Percentiles rank a stretch among this genome's conserved stretches.
These are phyloP conservation scores for Westerdykella sp. DNA, from an alignment of 2,329 filamentous ascomycete species.

Conservation along the genomic window DNA sequence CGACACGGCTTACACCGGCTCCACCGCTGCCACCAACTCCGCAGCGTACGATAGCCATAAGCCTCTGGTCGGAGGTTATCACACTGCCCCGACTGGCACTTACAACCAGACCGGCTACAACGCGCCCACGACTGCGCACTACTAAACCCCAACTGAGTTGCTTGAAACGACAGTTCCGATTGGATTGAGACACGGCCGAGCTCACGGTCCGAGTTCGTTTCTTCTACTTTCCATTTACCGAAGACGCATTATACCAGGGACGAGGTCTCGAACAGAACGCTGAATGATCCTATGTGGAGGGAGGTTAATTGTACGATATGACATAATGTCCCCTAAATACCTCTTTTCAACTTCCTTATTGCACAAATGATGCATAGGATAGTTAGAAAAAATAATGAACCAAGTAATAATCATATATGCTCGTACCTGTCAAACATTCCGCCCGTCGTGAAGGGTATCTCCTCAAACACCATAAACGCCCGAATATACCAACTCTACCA, in stretches of 20 bases:
- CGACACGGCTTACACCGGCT: slow-evolving; percentile 48
- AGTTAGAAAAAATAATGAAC: no score
- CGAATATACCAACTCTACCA: no score
- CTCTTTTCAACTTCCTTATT: neutral
- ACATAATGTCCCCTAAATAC: neutral
- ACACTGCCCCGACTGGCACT: slow-evolving; percentile 41
- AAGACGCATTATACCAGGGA: neutral
- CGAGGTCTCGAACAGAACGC: neutral
- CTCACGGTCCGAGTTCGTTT: neutral
- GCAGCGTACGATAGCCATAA: slow-evolving; percentile 33
- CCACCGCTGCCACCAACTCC: slow-evolving; percentile 39
- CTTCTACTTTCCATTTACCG: neutral
- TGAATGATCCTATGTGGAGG: neutral
- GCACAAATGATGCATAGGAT: no score
- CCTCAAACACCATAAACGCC: no score
- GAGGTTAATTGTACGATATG: neutral
- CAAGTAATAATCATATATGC: no score
- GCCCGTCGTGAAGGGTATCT: no score
- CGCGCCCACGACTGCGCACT: slow-evolving; percentile 19
- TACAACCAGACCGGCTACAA: slow-evolving; percentile 22
- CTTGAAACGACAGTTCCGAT: no score
- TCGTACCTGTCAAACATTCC: no score
- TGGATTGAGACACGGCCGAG: neutral
- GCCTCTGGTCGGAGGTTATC: slow-evolving; percentile 38
- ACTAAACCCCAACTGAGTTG: slow-evolving; percentile 9